These are phyloP conservation scores for Hyphodiscus hymeniophilus DNA, from an alignment of 495 filamentous ascomycete species.

Conservation along the genomic window DNA sequence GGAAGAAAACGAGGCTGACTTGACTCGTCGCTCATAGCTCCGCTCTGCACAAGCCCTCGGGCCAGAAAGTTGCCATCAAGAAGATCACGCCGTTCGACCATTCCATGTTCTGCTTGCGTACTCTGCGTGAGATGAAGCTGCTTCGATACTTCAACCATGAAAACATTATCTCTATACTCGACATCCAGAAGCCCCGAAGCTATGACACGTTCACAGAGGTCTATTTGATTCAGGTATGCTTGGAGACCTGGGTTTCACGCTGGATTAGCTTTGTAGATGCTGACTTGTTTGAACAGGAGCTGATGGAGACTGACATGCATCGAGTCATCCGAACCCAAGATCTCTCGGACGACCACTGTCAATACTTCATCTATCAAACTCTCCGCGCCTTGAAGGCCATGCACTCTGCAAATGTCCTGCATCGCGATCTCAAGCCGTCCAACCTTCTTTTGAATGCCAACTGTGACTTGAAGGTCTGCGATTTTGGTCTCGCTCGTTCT, in stretches of 20 bases:
- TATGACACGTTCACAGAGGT: slow-evolving; percentile 97
- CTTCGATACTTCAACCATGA: slow-evolving; percentile 99
- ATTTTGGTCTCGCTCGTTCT: slow-evolving; percentile 91
- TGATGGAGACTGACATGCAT: slow-evolving; percentile 99
- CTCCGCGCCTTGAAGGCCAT: slow-evolving; percentile 97
- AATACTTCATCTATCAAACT: slow-evolving; percentile 99
- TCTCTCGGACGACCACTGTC: slow-evolving; percentile 96
- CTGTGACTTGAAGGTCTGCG: slow-evolving; percentile 98
- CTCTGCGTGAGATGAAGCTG: slow-evolving; percentile 98
- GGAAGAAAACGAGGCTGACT: not conserved
- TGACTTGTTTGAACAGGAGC: slow-evolving; percentile 50
- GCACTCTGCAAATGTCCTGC: slow-evolving; percentile 97
- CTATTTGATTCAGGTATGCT: slow-evolving; percentile 91
- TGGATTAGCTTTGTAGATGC: slow-evolving; percentile 1
- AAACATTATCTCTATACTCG: slow-evolving; percentile 98
- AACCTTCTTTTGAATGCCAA: slow-evolving; percentile 97
- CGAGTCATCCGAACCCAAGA: slow-evolving; percentile 98
- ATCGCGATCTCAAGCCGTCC: slow-evolving; percentile 95
- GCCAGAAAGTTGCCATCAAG: slow-evolving; percentile 99
- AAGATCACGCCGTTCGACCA: slow-evolving; percentile 99
- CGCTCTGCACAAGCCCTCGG: slow-evolving; percentile 94
- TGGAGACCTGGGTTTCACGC: not conserved
- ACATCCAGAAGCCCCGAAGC: slow-evolving; percentile 95
- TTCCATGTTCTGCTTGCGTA: slow-evolving; percentile 97
- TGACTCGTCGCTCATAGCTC: slow-evolving; percentile 51